These are phyloP conservation scores for Kwoniella dendrophila DNA, from an alignment of 768 basidiomycete genomes.

Conservation along the genomic window DNA sequence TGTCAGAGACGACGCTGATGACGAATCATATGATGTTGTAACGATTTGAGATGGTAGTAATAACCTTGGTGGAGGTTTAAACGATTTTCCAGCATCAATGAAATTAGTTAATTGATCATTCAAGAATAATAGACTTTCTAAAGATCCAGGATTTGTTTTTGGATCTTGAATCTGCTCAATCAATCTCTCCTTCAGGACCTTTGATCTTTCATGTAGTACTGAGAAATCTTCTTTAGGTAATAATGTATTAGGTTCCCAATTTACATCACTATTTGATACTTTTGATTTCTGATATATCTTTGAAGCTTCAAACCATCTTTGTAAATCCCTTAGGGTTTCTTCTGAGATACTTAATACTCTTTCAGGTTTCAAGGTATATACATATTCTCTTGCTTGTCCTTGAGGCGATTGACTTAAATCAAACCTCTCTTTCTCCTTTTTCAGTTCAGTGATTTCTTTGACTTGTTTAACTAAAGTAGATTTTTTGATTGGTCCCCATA, in stretches of 20 bases:
- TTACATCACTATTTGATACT: neutral
- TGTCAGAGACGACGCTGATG: no score
- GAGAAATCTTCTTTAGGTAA: constrained; percentile 42
- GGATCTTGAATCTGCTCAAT: constrained; percentile 59
- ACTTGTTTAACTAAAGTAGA: constrained; percentile 55
- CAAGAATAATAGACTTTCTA: constrained; percentile 70
- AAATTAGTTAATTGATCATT: constrained; percentile 71
- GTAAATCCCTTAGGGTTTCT: constrained; percentile 36
- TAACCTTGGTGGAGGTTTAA: constrained; percentile 42
- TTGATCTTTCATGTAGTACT: constrained; percentile 48
- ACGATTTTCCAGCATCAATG: constrained; percentile 60
- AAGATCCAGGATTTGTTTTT: constrained; percentile 31
- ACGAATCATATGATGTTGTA: constrained; percentile 4
- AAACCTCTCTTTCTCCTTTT: constrained; percentile 47
- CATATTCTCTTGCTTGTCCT: constrained; percentile 49
- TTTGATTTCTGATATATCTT: neutral
- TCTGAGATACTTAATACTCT: constrained; percentile 43
- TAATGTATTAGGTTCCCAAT: constrained; percentile 46
- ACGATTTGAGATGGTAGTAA: constrained; percentile 47
- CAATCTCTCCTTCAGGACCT: constrained; percentile 62
- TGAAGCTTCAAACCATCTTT: constrained; percentile 40
- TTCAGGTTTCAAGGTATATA: constrained; percentile 53
- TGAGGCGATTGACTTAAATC: constrained; percentile 45
- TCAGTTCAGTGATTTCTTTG: constrained; percentile 53
- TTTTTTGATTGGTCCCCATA: constrained; percentile 59